These are phyloP conservation scores for Cercospora sesami DNA, from an alignment of 2,329 filamentous ascomycete species.

Conservation along the genomic window DNA sequence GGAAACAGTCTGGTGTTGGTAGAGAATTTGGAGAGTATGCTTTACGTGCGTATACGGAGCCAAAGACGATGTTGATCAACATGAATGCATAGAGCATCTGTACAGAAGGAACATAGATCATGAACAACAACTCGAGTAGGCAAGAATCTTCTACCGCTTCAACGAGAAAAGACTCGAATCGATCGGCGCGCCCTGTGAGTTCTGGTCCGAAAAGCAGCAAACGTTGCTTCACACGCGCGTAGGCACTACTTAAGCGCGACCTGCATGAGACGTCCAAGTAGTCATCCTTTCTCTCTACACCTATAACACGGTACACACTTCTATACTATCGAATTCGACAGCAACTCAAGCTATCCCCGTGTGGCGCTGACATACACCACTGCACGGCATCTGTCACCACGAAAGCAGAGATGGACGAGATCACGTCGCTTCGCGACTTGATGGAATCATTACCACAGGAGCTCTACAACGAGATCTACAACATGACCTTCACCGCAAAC, in stretches of 20 bases:
- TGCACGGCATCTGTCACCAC: background rate
- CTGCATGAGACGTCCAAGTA: background rate
- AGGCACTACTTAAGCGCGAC: background rate
- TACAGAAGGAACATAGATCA: background rate
- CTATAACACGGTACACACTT: background rate
- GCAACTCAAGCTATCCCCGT: background rate
- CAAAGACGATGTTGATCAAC: constrained; percentile 14
- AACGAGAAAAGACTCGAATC: too few species aligned
- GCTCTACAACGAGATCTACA: background rate
- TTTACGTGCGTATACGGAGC: constrained; percentile 60
- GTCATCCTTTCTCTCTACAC: background rate
- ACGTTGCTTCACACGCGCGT: background rate
- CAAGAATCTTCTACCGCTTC: too few species aligned
- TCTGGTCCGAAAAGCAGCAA: background rate
- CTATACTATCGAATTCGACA: background rate
- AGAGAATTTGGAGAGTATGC: constrained; percentile 63
- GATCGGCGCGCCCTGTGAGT: background rate
- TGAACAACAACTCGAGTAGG: too few species aligned
- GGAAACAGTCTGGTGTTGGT: constrained; percentile 62
- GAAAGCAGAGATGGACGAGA: background rate
- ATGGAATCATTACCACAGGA: background rate
- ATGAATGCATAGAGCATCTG: constrained; percentile 8
- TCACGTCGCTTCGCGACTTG: background rate
- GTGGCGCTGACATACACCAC: background rate
- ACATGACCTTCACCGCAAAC: background rate